phyloP scores from a whole-genome alignment of 108 stramenopile species.

The Nannochloropsis granulata region DNA sequence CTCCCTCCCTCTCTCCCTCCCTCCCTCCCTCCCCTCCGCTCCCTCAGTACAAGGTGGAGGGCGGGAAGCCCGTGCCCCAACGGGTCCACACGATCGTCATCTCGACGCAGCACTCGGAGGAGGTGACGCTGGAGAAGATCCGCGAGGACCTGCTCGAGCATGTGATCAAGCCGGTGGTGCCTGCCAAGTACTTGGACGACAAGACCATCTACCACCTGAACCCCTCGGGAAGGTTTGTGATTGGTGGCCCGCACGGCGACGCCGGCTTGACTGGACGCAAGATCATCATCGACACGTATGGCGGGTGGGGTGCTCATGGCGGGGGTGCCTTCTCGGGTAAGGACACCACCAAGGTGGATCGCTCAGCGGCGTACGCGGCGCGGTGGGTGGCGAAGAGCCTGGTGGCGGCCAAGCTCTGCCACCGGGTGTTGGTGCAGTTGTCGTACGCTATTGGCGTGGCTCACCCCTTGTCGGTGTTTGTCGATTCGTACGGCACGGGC shows the following conservation, averaged over 20 bases:
- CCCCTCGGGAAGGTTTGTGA: constrained; percentile 71
- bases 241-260: constrained; percentile 94
- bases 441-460: constrained; percentile 88
- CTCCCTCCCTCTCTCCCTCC: too few species aligned
- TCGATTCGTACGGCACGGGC: constrained; percentile 82
- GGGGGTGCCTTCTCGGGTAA: constrained; percentile 92
- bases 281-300: constrained; percentile 90
- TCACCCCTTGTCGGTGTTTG: constrained; percentile 70
- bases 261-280: constrained; percentile 93
- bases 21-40: background rate
- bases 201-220: constrained; percentile 93
- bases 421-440: constrained; percentile 66
- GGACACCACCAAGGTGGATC: constrained; percentile 87
- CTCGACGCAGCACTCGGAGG: constrained; percentile 87
- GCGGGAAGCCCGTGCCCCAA: constrained; percentile 62
- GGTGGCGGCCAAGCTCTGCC: constrained; percentile 71
- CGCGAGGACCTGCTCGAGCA: constrained; percentile 86
- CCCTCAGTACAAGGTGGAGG: constrained; percentile 69
- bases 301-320: constrained; percentile 94
- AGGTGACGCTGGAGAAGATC: constrained; percentile 80
- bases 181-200: constrained; percentile 87
- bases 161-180: constrained; percentile 88
- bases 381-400: constrained; percentile 92
- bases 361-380: constrained; percentile 82
- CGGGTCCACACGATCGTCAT: constrained; percentile 93